Conservation (phyloP, 306 rosid genomes). For the Gynostemma pentaphyllum region DNA sequence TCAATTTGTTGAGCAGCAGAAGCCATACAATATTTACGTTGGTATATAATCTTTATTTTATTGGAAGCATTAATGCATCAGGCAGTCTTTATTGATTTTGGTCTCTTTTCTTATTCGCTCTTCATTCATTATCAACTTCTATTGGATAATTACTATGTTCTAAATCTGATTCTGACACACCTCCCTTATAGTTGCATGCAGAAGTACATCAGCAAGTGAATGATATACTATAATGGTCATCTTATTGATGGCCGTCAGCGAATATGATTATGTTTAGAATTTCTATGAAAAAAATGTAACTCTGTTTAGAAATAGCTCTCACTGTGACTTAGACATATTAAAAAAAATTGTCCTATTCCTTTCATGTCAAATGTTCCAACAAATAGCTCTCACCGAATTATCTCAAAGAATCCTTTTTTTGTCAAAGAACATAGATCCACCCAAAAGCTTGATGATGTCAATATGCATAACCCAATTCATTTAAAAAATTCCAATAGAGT, state of each 20-base stretch:
- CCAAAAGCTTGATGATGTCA: no score
- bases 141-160: neutral
- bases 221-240: neutral
- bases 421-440: no score
- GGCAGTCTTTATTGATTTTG: constrained; percentile 10
- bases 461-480: no score
- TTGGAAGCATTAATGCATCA: constrained; percentile 17
- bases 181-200: neutral
- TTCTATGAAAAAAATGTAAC: no score
- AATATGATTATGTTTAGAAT: neutral
- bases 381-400: no score
- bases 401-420: no score
- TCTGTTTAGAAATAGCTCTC: no score
- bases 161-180: neutral
- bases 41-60: constrained; percentile 37
- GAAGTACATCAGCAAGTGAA: neutral
- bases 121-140: constrained; percentile 8
- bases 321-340: no score
- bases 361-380: no score
- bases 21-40: constrained; percentile 96
- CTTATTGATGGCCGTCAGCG: neutral
- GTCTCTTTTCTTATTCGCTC: constrained; percentile 10
- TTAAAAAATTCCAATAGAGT: no score
- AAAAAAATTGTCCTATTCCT: no score
- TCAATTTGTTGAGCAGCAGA: constrained; percentile 95